Evolutionary conservation across 1,284 basidiomycete genomes (phyloP).

Genomic region (Omphalotus olearius): DNA sequence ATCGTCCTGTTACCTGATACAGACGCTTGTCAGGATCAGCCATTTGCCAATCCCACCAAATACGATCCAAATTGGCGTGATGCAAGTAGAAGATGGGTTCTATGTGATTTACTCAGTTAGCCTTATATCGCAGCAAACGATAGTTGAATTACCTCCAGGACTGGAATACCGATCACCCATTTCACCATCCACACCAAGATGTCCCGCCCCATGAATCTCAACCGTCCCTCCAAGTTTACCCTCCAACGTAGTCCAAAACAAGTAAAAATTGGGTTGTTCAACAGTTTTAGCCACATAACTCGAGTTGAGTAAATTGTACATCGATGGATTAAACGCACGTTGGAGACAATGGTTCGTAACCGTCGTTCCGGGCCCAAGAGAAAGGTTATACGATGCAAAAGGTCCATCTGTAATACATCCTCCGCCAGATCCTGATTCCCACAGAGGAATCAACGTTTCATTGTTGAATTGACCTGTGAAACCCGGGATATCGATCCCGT

Average conservation of each 20-base stretch:
- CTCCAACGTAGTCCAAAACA: conserved; percentile 31
- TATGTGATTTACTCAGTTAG: too few relatives aligned
- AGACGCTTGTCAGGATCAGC: conserved; percentile 6
- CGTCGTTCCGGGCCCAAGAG: conserved; percentile 29
- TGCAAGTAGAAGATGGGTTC: conserved; percentile 16
- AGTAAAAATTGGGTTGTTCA: conserved; percentile 25
- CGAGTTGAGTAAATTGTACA: conserved; percentile 19
- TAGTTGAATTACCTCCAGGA: conserved; percentile 27
- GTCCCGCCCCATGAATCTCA: conserved; percentile 30
- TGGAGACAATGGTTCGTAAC: conserved; percentile 28
- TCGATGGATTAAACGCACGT: conserved; percentile 24
- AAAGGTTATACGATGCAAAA: conserved; percentile 27
- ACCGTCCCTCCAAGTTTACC: conserved; percentile 16
- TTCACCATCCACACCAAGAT: conserved; percentile 30
- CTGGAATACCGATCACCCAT: conserved; percentile 31
- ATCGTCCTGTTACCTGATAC: conserved; percentile 13
- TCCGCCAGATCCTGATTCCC: conserved; percentile 17
- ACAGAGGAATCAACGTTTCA: conserved; percentile 9
- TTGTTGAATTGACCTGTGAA: conserved; percentile 20
- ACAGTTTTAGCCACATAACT: conserved; percentile 21
- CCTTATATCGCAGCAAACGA: too few relatives aligned
- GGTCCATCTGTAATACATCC: conserved; percentile 30
- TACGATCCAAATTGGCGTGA: conserved; percentile 16
- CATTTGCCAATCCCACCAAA: conserved; percentile 17
- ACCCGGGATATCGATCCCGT: conserved; percentile 20